Base-by-base conservation (phyloP, 2,329 filamentous ascomycete genomes). In the Aspergillus versicolor region DNA sequence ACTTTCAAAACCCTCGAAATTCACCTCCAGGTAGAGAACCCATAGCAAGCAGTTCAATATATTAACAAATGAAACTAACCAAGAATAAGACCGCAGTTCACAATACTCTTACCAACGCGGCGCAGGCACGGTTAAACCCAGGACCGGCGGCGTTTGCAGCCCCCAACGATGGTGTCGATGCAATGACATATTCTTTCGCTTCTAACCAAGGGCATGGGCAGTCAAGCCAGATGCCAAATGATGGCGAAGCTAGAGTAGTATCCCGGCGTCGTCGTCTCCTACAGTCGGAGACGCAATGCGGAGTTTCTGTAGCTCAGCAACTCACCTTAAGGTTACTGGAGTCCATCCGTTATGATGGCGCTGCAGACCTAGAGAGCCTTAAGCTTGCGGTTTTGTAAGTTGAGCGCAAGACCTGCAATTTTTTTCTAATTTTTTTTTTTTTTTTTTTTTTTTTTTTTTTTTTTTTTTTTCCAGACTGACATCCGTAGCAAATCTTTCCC, bases 331-430 rank as follows among this genome's bases (percentile, higher is more conserved):
- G 45, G 46, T 73, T 57, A 72, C 72, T 63, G 57, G 54, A 30
- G 42, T 72, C 61, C 17, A 64, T 82, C 44, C 72, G 68, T 19
- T 69, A 64, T 34, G 68, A 74, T 43, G 67, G 67, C 37, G 63
- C 64, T 3, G 61, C 63, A 24, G 72, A 70, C 41, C 53, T 82
- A 37, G 67, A 73, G 56, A 73, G 72, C 15, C 60, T 82, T n/a
- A 64, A 78, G 70, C 54, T 71, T 51, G 65, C 77, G 13, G 72
- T 82, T 37, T 66, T 77, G 85, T 87, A 74, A 70, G 82, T 78
- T 37, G 12, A 47, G 40, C 24, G 17, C 17, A 13, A 34, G n/a
- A 32, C 22, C 22, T 30, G 13, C 13, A 13, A 43, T 15, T 21
- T 11, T 32, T 44, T 47, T 19, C 38, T 19, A 19, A 19, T 19